Conservation (phyloP, 2,329 filamentous ascomycete genomes). For the Pochonia chlamydosporia region DNA sequence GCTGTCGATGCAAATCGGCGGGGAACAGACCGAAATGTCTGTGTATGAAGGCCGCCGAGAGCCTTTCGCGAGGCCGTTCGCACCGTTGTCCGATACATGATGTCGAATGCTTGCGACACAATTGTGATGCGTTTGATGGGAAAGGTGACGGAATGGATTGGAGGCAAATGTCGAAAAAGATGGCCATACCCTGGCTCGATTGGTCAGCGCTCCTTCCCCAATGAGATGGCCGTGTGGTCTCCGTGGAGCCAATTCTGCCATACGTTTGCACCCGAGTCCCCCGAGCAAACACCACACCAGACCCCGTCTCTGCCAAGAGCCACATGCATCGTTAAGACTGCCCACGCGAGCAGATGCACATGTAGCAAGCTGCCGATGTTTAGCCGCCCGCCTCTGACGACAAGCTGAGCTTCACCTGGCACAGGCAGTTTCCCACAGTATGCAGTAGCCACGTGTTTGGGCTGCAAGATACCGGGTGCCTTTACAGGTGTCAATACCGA, state of each 20-base stretch:
- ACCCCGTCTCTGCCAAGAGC: too few species aligned
- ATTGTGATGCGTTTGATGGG: slow-evolving; percentile 2
- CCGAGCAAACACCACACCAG: too few species aligned
- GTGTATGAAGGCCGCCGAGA: slow-evolving; percentile 34
- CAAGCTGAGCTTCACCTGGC: too few species aligned
- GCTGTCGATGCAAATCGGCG: slow-evolving; percentile 49
- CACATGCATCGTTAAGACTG: too few species aligned
- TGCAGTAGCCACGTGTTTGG: slow-evolving; percentile 3
- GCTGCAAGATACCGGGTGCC: neutral
- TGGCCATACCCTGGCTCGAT: neutral
- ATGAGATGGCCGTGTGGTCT: too few species aligned
- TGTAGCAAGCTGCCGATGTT: neutral
- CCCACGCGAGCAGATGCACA: too few species aligned
- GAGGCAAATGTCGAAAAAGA: neutral
- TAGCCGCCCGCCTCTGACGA: slow-evolving; percentile 1
- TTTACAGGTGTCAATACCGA: neutral
- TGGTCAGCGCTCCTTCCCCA: slow-evolving; percentile 8
- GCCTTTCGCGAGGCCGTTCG: slow-evolving; percentile 41
- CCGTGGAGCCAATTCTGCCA: neutral
- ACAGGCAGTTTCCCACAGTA: neutral
- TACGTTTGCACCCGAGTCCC: too few species aligned
- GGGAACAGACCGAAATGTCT: slow-evolving; percentile 31
- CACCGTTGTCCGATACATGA: slow-evolving; percentile 49
- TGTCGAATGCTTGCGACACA: slow-evolving; percentile 4
- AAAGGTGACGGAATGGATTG: neutral